A percentile compares a stretch with the other conserved stretches of the same genome.
phyloP scores from a whole-genome alignment of 1,284 basidiomycete species.

The Baeospora myosura region DNA sequence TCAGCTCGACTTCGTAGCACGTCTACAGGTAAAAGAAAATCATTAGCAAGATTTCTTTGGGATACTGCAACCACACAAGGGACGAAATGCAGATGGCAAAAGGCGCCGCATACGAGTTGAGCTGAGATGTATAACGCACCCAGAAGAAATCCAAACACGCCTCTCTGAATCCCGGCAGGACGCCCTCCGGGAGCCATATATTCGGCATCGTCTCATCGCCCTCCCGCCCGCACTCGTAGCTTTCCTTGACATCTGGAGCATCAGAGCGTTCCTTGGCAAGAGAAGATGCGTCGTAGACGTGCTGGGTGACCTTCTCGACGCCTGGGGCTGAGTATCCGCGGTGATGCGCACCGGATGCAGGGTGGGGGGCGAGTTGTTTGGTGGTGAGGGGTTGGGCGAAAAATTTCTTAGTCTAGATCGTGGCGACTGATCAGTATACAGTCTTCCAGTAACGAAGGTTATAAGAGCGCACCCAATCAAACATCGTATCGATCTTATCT shows the following conservation, averaged over 20 bases:
- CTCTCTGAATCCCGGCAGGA: constrained; percentile 48
- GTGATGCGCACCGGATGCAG: constrained; percentile 43
- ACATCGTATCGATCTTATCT: constrained; percentile 43
- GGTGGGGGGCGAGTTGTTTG: constrained; percentile 53
- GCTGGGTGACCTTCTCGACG: constrained; percentile 37
- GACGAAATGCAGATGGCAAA: no score
- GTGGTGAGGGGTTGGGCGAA: constrained; percentile 42
- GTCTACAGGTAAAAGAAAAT: constrained; percentile 18
- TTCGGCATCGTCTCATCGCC: constrained; percentile 41
- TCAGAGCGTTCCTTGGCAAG: constrained; percentile 27
- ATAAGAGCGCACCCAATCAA: constrained; percentile 36
- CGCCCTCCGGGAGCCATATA: constrained; percentile 50
- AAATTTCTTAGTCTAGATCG: constrained; percentile 38
- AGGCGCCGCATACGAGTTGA: neutral
- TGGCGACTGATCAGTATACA: neutral
- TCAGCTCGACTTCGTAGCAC: constrained; percentile 37
- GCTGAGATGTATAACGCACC: constrained; percentile 21
- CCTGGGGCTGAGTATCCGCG: constrained; percentile 46
- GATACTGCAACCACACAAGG: no score
- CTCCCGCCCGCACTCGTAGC: constrained; percentile 48
- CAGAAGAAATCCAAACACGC: constrained; percentile 47
- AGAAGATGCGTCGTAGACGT: constrained; percentile 33
- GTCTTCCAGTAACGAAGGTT: neutral
- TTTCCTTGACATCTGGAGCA: constrained; percentile 48
- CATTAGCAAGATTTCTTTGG: neutral